Evolutionary conservation across 2,329 filamentous ascomycete genomes (phyloP), one percentile per base, ranked within the genome.

Genomic region (Pyrenochaeta sp.): DNA sequence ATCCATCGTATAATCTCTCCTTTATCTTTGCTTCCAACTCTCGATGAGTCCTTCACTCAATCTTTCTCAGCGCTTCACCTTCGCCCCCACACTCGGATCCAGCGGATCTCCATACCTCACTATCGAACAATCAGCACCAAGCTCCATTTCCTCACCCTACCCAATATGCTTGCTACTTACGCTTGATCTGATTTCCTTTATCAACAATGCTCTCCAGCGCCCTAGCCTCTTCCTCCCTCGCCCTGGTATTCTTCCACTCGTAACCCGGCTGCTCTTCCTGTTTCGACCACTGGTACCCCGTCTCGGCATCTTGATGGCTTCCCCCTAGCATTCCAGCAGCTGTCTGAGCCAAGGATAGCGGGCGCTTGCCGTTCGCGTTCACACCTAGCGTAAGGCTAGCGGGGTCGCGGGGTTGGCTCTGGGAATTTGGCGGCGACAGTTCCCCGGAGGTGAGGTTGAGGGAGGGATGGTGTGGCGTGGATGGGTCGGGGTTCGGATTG

Each of bases 381-480:
- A 39, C 36, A 13, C 36, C 36, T 39, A 71, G 66, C 12, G 62
- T 56, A 36, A 67, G 60, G 15, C 61, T 62, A 25, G 67, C 58
- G 27, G 62, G 48, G 45, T 71, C 68, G 50, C 69, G 73, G 46
- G 67, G 49, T 24, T 67, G 58, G 12, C 59, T 45, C 66, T 86
- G 84, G 1, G 84, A 86, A 52, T 82, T 81, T 25, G 85, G 84
- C 36, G 85, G 85, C 9, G 84, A 86, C 52, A 85, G 80, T 58
- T 85, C 82, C n/a, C 78, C 77, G 64, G 72, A 64, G 58, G 61
- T 67, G 61, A 66, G 68, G 64, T 61, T 56, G 37, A 59, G 59
- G 32, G 66, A 60, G 55, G 65, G 65, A 66, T 71, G 58, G 46
- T 73, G 80, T 30, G 79, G 81, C 39, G 79, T 84, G 56, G 77